phyloP scores from a whole-genome alignment of 1,139 yeast species.

The Wickerhamiella pararugosa region DNA sequence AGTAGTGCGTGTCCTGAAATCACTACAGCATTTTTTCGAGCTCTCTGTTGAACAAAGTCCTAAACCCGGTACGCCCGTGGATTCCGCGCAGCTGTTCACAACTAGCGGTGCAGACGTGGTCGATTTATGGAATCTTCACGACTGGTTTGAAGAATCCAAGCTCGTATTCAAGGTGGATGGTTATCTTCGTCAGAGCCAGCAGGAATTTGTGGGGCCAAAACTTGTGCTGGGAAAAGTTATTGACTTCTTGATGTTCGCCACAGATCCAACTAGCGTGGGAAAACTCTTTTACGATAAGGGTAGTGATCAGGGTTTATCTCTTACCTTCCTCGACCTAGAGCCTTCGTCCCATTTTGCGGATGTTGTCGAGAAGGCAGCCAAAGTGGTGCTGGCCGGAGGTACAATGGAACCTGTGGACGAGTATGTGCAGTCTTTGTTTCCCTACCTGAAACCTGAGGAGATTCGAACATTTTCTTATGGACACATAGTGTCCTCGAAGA shows the following conservation, averaged over 20 bases:
- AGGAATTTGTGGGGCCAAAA: not conserved
- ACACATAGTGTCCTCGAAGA: constrained; percentile 65
- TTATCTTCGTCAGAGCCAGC: constrained; percentile 33
- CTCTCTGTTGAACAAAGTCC: constrained; percentile 20
- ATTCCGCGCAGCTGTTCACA: constrained; percentile 38
- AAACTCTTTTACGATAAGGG: constrained; percentile 49
- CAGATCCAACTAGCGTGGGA: constrained; percentile 74
- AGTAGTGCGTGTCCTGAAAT: constrained; percentile 40
- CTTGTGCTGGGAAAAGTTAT: constrained; percentile 45
- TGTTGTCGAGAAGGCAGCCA: constrained; percentile 48
- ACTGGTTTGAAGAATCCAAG: constrained; percentile 50
- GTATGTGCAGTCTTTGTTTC: constrained; percentile 49
- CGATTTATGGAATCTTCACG: constrained; percentile 53
- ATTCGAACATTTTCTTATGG: constrained; percentile 57
- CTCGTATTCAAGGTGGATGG: constrained; percentile 75
- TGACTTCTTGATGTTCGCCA: constrained; percentile 46
- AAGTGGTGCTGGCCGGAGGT: constrained; percentile 83
- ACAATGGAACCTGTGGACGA: constrained; percentile 88
- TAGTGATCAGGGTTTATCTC: constrained; percentile 22
- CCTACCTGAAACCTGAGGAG: constrained; percentile 31
- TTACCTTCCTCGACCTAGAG: constrained; percentile 65
- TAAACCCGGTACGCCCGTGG: constrained; percentile 40
- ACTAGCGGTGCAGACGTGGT: constrained; percentile 52
- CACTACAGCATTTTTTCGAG: constrained; percentile 35
- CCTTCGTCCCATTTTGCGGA: constrained; percentile 61